Conservation (phyloP, 768 basidiomycete species). For the Tricholomella constricta region DNA sequence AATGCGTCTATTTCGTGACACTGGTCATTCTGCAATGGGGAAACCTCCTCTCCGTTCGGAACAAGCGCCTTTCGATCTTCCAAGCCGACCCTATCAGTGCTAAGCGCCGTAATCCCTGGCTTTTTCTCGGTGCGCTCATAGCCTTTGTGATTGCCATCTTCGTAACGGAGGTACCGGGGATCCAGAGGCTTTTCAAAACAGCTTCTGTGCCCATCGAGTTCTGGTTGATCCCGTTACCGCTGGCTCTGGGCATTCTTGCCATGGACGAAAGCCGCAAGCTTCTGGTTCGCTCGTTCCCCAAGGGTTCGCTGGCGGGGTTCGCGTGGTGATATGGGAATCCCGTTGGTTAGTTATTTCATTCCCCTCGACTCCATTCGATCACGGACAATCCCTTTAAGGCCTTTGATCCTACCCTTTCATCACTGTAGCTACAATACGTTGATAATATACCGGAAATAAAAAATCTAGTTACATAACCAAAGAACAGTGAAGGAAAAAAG, state of each 20-base stretch:
- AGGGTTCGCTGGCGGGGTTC: constrained; percentile 20
- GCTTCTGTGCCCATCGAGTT: constrained; percentile 47
- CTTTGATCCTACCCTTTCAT: no score
- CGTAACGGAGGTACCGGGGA: constrained; percentile 43
- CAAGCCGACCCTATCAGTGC: constrained; percentile 49
- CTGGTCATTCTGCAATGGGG: constrained; percentile 51
- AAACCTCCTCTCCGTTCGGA: constrained; percentile 42
- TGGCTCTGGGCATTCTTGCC: constrained; percentile 41
- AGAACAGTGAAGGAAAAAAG: no score
- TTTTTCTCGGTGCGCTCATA: constrained; percentile 14
- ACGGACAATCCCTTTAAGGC: background rate
- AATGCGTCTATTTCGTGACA: constrained; percentile 37
- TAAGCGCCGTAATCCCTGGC: constrained; percentile 45
- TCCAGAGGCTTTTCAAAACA: constrained; percentile 45
- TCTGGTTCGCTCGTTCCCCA: constrained; percentile 30
- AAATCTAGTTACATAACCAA: no score
- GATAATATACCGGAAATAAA: no score
- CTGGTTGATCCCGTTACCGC: constrained; percentile 49
- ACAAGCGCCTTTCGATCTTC: constrained; percentile 44
- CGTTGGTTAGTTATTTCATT: background rate
- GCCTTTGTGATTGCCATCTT: constrained; percentile 41
- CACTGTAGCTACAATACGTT: no score
- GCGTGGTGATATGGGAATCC: constrained; percentile 13
- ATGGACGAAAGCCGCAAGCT: constrained; percentile 49
- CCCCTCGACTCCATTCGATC: background rate